Evolutionary conservation across 78 protist species (phyloP).

Genomic region (Guillardia theta): DNA sequence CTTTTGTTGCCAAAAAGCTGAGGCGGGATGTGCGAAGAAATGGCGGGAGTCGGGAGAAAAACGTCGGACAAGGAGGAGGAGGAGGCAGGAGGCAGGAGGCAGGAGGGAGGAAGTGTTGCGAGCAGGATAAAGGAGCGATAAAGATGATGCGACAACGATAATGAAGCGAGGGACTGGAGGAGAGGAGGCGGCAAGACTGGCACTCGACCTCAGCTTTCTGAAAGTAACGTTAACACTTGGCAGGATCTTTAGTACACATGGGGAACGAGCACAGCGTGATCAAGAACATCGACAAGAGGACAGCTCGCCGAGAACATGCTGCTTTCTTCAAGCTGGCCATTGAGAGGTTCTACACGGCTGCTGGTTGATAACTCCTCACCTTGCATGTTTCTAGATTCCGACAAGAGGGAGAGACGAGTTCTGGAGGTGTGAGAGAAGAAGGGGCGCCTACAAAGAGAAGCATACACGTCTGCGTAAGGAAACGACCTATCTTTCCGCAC

Average conservation of each 20-base stretch:
- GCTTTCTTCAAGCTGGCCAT: neutral
- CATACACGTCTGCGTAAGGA: constrained; percentile 47
- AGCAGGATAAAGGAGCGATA: neutral
- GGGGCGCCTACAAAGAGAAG: neutral
- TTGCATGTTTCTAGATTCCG: neutral
- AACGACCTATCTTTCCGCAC: constrained; percentile 60
- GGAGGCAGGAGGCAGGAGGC: too few relatives aligned
- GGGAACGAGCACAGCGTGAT: neutral
- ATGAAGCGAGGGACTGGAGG: neutral
- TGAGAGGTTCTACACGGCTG: neutral
- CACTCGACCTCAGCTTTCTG: neutral
- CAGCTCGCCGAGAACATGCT: constrained; percentile 52
- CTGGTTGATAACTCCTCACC: neutral
- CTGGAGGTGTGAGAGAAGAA: neutral
- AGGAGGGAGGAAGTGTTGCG: neutral
- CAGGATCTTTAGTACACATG: neutral
- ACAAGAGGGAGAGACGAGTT: too few relatives aligned
- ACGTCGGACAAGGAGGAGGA: too few relatives aligned
- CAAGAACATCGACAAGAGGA: constrained; percentile 54
- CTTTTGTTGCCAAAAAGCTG: too few relatives aligned
- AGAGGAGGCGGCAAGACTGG: neutral
- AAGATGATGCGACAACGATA: neutral
- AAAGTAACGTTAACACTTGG: neutral
- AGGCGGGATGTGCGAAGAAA: too few relatives aligned
- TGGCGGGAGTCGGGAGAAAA: too few relatives aligned